These are phyloP conservation scores for Byssochlamys sp. DNA, from an alignment of 2,329 filamentous ascomycete species.

Conservation along the genomic window DNA sequence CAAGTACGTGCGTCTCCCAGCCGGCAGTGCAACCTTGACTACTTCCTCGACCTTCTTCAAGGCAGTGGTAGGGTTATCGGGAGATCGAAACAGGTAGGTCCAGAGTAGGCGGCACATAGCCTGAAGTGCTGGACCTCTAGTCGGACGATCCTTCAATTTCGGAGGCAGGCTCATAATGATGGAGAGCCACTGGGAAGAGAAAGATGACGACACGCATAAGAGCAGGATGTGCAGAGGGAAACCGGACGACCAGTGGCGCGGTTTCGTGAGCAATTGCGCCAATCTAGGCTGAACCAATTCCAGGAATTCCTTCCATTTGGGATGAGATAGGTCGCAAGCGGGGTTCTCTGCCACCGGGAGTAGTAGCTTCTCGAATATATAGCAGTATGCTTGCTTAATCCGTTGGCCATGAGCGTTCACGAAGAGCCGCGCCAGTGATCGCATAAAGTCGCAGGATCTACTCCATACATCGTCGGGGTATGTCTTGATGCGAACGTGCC, in stretches of 20 bases:
- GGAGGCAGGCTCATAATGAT: conserved; percentile 67
- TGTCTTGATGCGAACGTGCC: conserved; percentile 69
- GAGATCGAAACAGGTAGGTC: conserved; percentile 83
- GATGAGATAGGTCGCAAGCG: conserved; percentile 63
- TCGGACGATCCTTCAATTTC: conserved; percentile 72
- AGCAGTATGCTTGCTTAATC: conserved; percentile 89
- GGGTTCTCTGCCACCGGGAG: conserved; percentile 78
- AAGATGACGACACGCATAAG: conserved; percentile 76
- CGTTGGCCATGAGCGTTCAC: conserved; percentile 74
- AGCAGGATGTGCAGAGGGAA: conserved; percentile 82
- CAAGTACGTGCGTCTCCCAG: conserved; percentile 68
- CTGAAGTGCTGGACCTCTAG: conserved; percentile 71
- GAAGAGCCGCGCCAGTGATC: conserved; percentile 71
- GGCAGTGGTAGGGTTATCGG: conserved; percentile 58
- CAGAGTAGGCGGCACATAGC: conserved; percentile 83
- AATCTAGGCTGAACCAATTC: conserved; percentile 68
- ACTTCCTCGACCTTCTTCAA: conserved; percentile 82
- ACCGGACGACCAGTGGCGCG: conserved; percentile 79
- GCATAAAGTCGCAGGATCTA: conserved; percentile 80
- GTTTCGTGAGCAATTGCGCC: conserved; percentile 77
- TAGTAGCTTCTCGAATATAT: conserved; percentile 76
- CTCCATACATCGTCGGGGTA: conserved; percentile 68
- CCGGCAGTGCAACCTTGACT: conserved; percentile 70
- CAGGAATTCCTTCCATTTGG: conserved; percentile 80
- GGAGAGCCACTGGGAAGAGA: conserved; percentile 77